Base-by-base conservation (phyloP, 805 yeast species). In the Kodamaea lidongshanica region DNA sequence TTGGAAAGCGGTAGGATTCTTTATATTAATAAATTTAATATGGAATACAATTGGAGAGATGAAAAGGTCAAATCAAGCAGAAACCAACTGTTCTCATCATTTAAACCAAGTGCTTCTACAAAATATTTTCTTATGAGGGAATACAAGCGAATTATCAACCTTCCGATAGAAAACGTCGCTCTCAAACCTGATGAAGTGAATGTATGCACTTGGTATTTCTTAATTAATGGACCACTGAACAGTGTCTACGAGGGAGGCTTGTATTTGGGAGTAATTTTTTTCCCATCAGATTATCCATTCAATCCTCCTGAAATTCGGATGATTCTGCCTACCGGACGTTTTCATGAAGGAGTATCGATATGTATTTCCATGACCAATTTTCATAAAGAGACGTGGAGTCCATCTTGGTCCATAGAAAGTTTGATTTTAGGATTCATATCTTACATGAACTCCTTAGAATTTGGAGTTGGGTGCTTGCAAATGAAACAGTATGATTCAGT, bases 261-360 rank as follows among this genome's bases (percentile, higher is more conserved):
- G 12, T 43, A 41, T 24, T 23, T 43, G 24, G 45, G 44, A 11
- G 33, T 35, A 12, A 22, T 41, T 3, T 28, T 39, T 14, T 41
- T 41, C 19, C 47, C 47, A 6, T 18, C 32, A 3, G 25, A 43
- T 23, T 43, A 25, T 25, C 45, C 47, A 6, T 38, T 25, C 32
- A 23, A 23, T 10, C 40, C 47, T 3, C 47, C 47, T n/a, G 47
- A 43, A 19, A 37, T 43, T 12, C 47, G 39, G 26, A 35, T 43
- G 44, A 41, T 43, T 7, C 39, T 42, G 27, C 45, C 45, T 8
- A 39, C 32, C 7, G 44, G 45, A 2, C 27, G 39, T 6, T 43
- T 43, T 26, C 17, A 20, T 12, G 20, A 32, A 4, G 26, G 45
- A 15, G 12, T 3, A 5, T 24, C 45, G 9, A 15, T 43, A 5